Evolutionary conservation across 805 yeast genomes (phyloP).

Genomic region (Monosporozyma aerobia): DNA sequence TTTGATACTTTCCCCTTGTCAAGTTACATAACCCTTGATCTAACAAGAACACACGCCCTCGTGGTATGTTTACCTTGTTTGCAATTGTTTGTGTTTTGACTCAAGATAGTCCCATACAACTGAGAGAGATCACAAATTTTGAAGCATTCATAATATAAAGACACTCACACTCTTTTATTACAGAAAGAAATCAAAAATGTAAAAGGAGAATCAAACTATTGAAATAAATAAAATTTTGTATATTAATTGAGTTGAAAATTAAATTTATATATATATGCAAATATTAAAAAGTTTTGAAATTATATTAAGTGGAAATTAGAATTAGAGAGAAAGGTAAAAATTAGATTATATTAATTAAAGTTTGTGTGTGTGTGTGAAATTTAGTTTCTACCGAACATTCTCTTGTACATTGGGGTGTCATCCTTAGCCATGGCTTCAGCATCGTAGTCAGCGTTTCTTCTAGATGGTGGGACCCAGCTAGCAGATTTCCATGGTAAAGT

Average conservation of each 20-base stretch:
- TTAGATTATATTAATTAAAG: no score
- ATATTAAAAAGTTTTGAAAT: not conserved
- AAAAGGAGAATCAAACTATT: not conserved
- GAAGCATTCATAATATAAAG: no score
- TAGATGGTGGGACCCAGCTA: slow-evolving; percentile 39
- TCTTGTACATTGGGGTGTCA: slow-evolving; percentile 12
- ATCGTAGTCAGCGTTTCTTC: slow-evolving; percentile 15
- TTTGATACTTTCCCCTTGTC: no score
- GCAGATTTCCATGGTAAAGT: slow-evolving; percentile 35
- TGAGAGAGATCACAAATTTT: no score
- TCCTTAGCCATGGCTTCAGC: slow-evolving; percentile 11
- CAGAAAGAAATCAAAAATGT: no score
- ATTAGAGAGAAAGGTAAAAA: slow-evolving; percentile 31
- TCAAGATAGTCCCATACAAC: no score
- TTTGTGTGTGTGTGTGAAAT: no score
- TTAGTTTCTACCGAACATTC: slow-evolving; percentile 5
- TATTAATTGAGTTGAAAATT: not conserved
- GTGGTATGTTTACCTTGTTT: no score
- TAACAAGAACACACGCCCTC: no score
- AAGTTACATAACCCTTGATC: no score
- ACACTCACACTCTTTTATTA: no score
- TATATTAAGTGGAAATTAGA: not conserved
- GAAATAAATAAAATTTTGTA: not conserved
- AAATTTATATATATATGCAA: not conserved
- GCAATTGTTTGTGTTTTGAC: no score